Evolutionary conservation across 1,284 basidiomycete genomes (phyloP), one percentile per base, ranked within the genome.

Genomic region (Naganishia liquefaciens): DNA sequence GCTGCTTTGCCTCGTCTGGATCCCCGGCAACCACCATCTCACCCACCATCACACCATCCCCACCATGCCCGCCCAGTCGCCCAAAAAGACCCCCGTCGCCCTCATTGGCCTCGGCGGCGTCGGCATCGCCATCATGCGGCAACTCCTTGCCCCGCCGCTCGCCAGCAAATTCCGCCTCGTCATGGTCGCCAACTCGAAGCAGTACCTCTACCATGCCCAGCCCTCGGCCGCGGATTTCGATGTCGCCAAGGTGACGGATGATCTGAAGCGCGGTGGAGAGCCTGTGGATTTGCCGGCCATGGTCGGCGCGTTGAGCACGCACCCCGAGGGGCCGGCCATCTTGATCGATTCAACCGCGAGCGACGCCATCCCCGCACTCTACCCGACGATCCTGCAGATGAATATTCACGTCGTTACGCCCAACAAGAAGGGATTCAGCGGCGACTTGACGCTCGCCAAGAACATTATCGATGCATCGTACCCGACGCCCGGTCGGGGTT

Each of bases 341-440:
- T 78, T 99, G 23, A 89, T 99, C 65, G 95, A 99, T 80, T 96
- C 94, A 77, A 98, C 96, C 0, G 91, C 93, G 1, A 88, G 90
- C 44, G 89, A 94, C 57, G 82, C 81, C 19, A 85, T 99, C 42
- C 95, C 95, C 2, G 81, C 82, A 28, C 78, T 89, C 67, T 99
- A 99, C 78, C 92, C 96, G 0, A 79, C 82, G 30, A 89, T 95
- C 80, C 81, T 99, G 64, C 80, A 82, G 61, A 84, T 84, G 7
- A 93, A 93, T 9, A 84, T 98, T 62, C 86, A 88, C 75, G 86
- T 99, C 69, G 88, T 96, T 50, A 99, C 95, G 0, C 95, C 96
- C 17, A 99, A 98, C 84, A 99, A 99, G 80, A 98, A 98, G 81
- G 95, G 90, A 0, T 92, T 89, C 75, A 95, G 92, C 4, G 87